These are phyloP conservation scores for Sporothrix pseudoabietina DNA, from an alignment of 2,329 filamentous ascomycete genomes.

Conservation along the genomic window DNA sequence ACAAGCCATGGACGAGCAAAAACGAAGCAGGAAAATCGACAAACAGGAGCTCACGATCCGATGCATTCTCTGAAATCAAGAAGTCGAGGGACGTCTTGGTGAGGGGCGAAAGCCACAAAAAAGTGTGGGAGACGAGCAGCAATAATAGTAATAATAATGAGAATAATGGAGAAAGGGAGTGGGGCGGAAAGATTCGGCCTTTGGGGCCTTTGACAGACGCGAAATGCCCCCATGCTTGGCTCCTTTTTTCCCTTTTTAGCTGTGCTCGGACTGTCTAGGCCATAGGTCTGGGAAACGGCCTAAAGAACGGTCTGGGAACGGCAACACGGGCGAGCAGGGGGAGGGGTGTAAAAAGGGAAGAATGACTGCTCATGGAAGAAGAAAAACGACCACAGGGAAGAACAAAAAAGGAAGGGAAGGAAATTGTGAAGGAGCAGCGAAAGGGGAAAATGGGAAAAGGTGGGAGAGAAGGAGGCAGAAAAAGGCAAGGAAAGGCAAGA, in stretches of 20 bases:
- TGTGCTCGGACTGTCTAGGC: neutral
- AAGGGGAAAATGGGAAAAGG: neutral
- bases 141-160: neutral
- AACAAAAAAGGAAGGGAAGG: neutral
- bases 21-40: slow-evolving; percentile 22
- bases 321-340: slow-evolving; percentile 5
- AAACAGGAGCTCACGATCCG: slow-evolving; percentile 16
- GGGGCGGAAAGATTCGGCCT: neutral
- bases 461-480: neutral
- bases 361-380: neutral
- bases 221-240: neutral
- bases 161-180: neutral
- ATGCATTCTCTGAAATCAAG: neutral
- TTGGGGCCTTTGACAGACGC: neutral
- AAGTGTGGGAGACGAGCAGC: neutral
- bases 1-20: slow-evolving; percentile 14
- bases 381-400: neutral
- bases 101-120: slow-evolving; percentile 8
- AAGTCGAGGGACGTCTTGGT: neutral
- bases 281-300: slow-evolving; percentile 17
- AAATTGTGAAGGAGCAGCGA: neutral
- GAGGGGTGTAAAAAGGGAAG: neutral
- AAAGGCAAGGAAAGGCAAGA: neutral
- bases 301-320: slow-evolving; percentile 6
- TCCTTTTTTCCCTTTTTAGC: neutral